Percentiles rank a stretch among this genome's conserved stretches.
Conservation (phyloP, 108 stramenopile genomes). For the Skeletonema marinoi region DNA sequence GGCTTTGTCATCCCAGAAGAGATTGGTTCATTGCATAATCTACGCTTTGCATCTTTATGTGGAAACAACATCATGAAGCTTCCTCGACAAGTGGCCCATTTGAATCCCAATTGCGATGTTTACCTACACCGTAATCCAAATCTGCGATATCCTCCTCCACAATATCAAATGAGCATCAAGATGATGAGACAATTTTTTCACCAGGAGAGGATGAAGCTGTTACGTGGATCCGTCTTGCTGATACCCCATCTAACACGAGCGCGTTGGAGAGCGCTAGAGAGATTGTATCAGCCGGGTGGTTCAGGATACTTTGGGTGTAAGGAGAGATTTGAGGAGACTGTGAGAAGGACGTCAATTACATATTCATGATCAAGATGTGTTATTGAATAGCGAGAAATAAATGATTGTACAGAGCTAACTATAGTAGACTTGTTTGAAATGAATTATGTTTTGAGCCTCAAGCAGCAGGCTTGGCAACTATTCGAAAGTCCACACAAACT, state of each 20-base stretch:
- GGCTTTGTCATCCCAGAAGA: conserved; percentile 32
- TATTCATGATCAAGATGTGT: not conserved
- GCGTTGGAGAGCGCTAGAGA: conserved; percentile 32
- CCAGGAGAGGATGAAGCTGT: conserved; percentile 28
- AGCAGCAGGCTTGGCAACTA: conserved; percentile 14
- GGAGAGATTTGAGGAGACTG: conserved; percentile 43
- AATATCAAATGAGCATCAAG: conserved; percentile 19
- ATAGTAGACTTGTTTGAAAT: not conserved
- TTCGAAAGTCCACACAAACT: conserved; percentile 79
- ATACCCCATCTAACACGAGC: conserved; percentile 36
- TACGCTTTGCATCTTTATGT: conserved; percentile 29
- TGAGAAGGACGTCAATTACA: conserved; percentile 16
- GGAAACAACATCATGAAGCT: conserved; percentile 40
- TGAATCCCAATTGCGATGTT: conserved; percentile 27
- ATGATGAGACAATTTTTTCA: conserved; percentile 38
- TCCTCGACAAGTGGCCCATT: conserved; percentile 31
- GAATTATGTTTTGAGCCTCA: not conserved
- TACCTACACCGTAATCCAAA: conserved; percentile 38
- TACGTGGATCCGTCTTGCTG: conserved; percentile 27
- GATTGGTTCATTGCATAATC: conserved; percentile 22
- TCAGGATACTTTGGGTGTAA: conserved; percentile 30
- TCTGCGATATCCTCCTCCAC: conserved; percentile 28
- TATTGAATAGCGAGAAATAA: not conserved
- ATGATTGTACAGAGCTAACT: not conserved
- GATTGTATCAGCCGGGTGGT: conserved; percentile 42